phyloP scores from a whole-genome alignment of 2,329 filamentous ascomycete genomes.

The Harringtonia aguacate region DNA sequence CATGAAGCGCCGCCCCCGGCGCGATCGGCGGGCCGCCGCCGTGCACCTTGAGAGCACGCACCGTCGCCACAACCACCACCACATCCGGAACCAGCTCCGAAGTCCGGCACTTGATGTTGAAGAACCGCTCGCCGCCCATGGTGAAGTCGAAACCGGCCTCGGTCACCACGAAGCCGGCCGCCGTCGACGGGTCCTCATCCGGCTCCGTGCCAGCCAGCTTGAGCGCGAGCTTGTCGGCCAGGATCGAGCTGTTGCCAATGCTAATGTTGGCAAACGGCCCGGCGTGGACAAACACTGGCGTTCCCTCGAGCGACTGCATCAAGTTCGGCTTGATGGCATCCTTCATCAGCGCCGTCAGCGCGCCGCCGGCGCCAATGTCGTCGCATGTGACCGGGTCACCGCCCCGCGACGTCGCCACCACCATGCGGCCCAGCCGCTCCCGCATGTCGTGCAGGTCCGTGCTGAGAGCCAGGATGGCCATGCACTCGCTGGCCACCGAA shows the following conservation, averaged over 20 bases:
- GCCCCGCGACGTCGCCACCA: constrained; percentile 73
- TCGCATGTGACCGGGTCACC: constrained; percentile 94
- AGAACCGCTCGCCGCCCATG: constrained; percentile 98
- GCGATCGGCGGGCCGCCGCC: constrained; percentile 91
- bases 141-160: constrained; percentile 99
- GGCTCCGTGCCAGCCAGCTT: constrained; percentile 92
- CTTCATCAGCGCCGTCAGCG: constrained; percentile 88
- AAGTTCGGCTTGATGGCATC: constrained; percentile 98
- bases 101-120: constrained; percentile 98
- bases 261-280: constrained; percentile 98
- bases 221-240: constrained; percentile 89
- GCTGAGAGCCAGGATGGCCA: constrained; percentile 94
- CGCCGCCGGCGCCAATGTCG: constrained; percentile 86
- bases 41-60: constrained; percentile 93
- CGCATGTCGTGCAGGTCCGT: constrained; percentile 82
- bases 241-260: constrained; percentile 90
- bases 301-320: constrained; percentile 97
- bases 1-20: constrained; percentile 72
- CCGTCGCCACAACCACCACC: constrained; percentile 89
- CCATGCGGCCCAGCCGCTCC: constrained; percentile 89
- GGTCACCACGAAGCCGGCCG: constrained; percentile 88
- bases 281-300: constrained; percentile 93
- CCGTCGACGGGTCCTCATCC: constrained; percentile 72
- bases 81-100: constrained; percentile 89
- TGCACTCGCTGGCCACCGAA: constrained; percentile 93